These are phyloP conservation scores for Austropuccinia psidii DNA, from an alignment of 1,284 basidiomycete species.

Conservation along the genomic window DNA sequence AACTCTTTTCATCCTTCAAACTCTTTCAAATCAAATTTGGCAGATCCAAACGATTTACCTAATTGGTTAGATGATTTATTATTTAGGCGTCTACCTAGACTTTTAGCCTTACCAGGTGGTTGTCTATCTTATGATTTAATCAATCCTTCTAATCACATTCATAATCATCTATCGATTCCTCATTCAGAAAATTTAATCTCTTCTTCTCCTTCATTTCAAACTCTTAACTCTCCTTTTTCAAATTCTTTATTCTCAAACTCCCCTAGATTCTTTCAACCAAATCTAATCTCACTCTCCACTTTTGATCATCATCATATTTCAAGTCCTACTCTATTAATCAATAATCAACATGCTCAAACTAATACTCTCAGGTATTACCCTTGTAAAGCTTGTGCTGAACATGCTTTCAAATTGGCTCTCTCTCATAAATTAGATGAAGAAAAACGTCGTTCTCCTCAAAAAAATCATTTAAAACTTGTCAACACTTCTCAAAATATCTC, in stretches of 20 bases:
- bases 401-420: conserved; percentile 34
- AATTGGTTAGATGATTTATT: conserved; percentile 33
- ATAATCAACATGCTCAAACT: not conserved
- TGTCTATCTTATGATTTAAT: conserved; percentile 33
- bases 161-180: not conserved
- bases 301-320: conserved; percentile 27
- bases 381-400: conserved; percentile 36
- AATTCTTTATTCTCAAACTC: not conserved
- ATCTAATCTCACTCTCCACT: conserved; percentile 2
- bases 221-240: too few species aligned
- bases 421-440: conserved; percentile 32
- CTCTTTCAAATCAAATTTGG: not conserved
- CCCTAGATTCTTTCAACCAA: not conserved
- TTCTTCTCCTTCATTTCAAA: too few species aligned
- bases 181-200: not conserved
- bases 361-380: conserved; percentile 26
- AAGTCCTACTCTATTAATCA: not conserved
- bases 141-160: not conserved
- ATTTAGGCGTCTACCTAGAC: conserved; percentile 8
- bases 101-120: conserved; percentile 24
- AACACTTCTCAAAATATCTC: too few species aligned
- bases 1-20: not conserved
- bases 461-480: too few species aligned
- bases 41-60: conserved; percentile 6
- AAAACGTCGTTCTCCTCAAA: not conserved